phyloP scores from a whole-genome alignment of 1,284 basidiomycete genomes.

The Heterobasidion annosum region DNA sequence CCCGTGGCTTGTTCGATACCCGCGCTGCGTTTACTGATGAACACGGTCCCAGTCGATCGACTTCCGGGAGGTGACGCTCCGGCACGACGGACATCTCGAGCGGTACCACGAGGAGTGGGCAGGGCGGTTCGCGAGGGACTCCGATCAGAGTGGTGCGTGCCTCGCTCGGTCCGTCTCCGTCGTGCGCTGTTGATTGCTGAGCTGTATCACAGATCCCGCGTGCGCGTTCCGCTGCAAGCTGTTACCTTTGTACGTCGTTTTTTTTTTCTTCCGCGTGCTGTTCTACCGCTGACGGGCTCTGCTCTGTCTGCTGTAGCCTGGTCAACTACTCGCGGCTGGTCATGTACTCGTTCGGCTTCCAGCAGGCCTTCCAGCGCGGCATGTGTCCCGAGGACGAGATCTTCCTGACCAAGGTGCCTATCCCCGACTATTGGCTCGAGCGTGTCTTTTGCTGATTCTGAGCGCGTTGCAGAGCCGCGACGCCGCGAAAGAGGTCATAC shows the following conservation, averaged over 20 bases:
- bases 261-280: background rate
- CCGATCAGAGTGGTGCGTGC: conserved; percentile 40
- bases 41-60: conserved; percentile 40
- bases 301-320: conserved; percentile 32
- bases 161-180: background rate
- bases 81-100: conserved; percentile 49
- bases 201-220: conserved; percentile 36
- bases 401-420: conserved; percentile 58
- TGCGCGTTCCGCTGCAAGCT: conserved; percentile 58
- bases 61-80: conserved; percentile 53
- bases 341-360: conserved; percentile 81
- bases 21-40: background rate
- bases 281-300: conserved; percentile 10
- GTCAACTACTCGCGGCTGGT: conserved; percentile 74
- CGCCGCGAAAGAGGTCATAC: conserved; percentile 60
- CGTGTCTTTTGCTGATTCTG: conserved; percentile 4
- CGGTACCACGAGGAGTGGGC: conserved; percentile 59
- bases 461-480: conserved; percentile 47
- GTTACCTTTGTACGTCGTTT: conserved; percentile 60
- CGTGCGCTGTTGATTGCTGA: background rate
- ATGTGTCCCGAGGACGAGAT: conserved; percentile 52
- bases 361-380: conserved; percentile 68
- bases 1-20: background rate
- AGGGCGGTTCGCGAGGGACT: conserved; percentile 43
- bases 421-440: background rate